These are phyloP conservation scores for Geranomyces variabilis DNA, from an alignment of 192 early-diverging fungal species.

Conservation along the genomic window DNA sequence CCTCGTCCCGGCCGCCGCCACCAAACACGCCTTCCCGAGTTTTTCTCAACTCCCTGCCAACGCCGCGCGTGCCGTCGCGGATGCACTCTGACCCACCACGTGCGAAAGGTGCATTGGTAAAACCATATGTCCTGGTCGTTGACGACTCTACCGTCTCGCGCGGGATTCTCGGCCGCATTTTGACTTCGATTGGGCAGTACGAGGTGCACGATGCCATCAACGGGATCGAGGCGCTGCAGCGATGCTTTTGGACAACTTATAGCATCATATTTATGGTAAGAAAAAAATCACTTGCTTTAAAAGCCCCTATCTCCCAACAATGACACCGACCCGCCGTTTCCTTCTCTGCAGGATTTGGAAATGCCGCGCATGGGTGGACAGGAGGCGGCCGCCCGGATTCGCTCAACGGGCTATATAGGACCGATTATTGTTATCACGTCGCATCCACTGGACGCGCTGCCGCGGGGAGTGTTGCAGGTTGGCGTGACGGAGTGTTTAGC, in stretches of 20 bases:
- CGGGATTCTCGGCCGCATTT: not conserved
- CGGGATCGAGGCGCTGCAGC: slow-evolving; percentile 32
- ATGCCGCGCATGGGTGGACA: slow-evolving; percentile 45
- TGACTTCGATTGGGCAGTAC: slow-evolving; percentile 16
- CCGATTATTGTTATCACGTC: slow-evolving; percentile 41
- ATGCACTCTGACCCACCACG: not conserved
- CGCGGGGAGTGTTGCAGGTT: slow-evolving; percentile 15
- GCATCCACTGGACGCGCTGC: slow-evolving; percentile 15
- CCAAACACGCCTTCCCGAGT: not conserved
- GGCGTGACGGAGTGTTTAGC: slow-evolving; percentile 27
- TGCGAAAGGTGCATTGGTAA: not conserved
- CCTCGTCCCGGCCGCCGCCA: not conserved
- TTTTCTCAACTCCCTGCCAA: not conserved
- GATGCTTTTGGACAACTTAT: slow-evolving; percentile 28
- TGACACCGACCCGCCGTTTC: no score
- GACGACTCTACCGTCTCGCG: slow-evolving; percentile 40
- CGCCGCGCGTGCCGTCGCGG: not conserved
- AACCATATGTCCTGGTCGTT: slow-evolving; percentile 14
- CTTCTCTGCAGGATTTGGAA: slow-evolving; percentile 31
- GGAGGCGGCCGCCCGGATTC: slow-evolving; percentile 35
- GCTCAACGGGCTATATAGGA: slow-evolving; percentile 6
- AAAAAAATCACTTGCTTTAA: not conserved
- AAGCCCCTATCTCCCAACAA: no score
- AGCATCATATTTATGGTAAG: slow-evolving; percentile 38
- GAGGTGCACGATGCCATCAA: slow-evolving; percentile 31